phyloP scores from a whole-genome alignment of 2,329 filamentous ascomycete genomes.

The Cordyceps farinosa region DNA sequence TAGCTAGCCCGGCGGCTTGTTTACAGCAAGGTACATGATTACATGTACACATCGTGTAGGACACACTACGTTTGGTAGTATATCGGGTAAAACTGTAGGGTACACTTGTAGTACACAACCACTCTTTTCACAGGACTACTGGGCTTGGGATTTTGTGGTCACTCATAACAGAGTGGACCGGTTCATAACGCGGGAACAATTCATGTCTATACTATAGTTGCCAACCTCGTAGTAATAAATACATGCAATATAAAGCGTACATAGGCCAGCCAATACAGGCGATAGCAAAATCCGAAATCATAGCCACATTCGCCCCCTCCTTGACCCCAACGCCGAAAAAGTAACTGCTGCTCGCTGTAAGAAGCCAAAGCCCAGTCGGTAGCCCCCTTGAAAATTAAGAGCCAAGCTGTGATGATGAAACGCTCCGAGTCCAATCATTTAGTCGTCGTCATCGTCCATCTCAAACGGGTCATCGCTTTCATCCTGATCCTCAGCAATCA shows the following conservation, averaged over 20 bases:
- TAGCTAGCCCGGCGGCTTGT: too few relatives aligned
- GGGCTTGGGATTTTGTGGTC: not conserved
- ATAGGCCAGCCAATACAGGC: not conserved
- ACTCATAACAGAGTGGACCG: not conserved
- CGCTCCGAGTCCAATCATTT: not conserved
- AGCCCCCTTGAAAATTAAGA: not conserved
- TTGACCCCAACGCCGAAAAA: slow-evolving; percentile 10
- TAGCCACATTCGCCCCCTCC: not conserved
- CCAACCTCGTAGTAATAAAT: slow-evolving; percentile 2
- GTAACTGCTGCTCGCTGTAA: not conserved
- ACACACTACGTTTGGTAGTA: too few relatives aligned
- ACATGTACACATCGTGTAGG: too few relatives aligned
- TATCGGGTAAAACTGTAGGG: too few relatives aligned
- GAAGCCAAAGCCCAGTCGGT: not conserved
- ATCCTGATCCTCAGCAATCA: slow-evolving; percentile 30
- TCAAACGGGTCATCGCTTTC: slow-evolving; percentile 46
- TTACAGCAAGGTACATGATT: too few relatives aligned
- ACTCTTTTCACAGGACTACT: too few relatives aligned
- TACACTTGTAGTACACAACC: too few relatives aligned
- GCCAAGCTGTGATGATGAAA: not conserved
- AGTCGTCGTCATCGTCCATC: slow-evolving; percentile 40
- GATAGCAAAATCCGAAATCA: not conserved
- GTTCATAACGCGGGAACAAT: not conserved
- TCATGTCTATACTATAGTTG: not conserved
- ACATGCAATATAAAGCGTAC: slow-evolving; percentile 2